Base-by-base conservation (phyloP, 2,329 filamentous ascomycete genomes). In the Colletotrichum tabaci region DNA sequence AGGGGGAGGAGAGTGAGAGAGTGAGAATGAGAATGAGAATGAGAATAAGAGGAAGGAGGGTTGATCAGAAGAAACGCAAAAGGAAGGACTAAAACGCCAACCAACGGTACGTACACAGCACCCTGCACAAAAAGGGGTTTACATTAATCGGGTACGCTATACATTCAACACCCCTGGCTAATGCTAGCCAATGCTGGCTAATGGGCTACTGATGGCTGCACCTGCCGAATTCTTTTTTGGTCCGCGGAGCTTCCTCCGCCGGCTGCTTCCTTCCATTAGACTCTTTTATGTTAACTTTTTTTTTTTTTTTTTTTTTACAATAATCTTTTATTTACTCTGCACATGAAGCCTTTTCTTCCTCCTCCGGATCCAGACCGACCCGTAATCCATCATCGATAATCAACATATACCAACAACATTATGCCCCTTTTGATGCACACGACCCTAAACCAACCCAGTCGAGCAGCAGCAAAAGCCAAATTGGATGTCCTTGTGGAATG, bases 31-130 rank as follows among this genome's bases (percentile, higher is more conserved):
- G n/a, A 47, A 52, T 30, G 60, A 47, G 58, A 47, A 9, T 21
- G 42, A 47, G n/a, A 26, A 26, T 30, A 8, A 30, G 30, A 30
- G 46, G 35, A 18, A 15, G 53, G 23, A 56, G 61, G 49, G 58
- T 35, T 23, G 38, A 26, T 53, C 61, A 42, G 56, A 61, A 18
- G 30, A 16, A 61, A 50, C 52, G 21, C 35, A 21, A 40, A 56
- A 56, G 16, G 18, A 12, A 23, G 18, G 8, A 35, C 8, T 35
- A 56, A 10, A 26, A 49, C 21, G n/a, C 16, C 47, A 63, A 58
- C 44, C 38, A 53, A 46, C 15, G 52, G 61, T 66, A 69, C 61
- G 67, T 66, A 69, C 46, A 18, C 9, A 38, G 10, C 16, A 30
- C 23, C 58, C 61, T 56, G 57, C 16, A 44, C 15, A 21, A 21